phyloP scores from a whole-genome alignment of 306 rosid genomes.

The Prunus armeniaca region DNA sequence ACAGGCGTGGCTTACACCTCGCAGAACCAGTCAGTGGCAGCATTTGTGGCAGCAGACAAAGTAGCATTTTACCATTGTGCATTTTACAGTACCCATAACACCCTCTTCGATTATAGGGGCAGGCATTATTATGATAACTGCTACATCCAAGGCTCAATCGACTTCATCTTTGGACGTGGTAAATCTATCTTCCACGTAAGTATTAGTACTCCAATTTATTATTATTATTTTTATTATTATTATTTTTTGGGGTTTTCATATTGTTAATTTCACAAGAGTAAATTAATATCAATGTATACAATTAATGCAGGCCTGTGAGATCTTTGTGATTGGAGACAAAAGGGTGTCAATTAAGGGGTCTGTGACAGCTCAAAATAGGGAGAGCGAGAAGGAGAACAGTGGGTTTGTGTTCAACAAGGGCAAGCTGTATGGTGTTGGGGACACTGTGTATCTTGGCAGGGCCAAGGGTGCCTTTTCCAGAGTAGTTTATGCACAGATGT shows the following conservation, averaged over 20 bases:
- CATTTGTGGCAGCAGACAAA: constrained; percentile 70
- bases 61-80: constrained; percentile 84
- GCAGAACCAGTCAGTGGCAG: constrained; percentile 94
- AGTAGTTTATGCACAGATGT: constrained; percentile 50
- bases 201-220: background rate
- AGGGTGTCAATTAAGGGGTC: constrained; percentile 59
- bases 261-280: background rate
- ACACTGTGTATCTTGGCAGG: constrained; percentile 61
- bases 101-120: constrained; percentile 85
- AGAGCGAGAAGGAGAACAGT: constrained; percentile 41
- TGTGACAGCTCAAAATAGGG: constrained; percentile 59
- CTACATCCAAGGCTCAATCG: constrained; percentile 85
- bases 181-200: constrained; percentile 55
- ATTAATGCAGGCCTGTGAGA: constrained; percentile 57
- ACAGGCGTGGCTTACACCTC: constrained; percentile 91
- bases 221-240: background rate
- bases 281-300: background rate
- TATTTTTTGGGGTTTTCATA: background rate
- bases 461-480: constrained; percentile 74
- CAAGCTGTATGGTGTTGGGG: constrained; percentile 72
- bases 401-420: constrained; percentile 62
- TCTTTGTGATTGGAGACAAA: constrained; percentile 70
- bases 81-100: constrained; percentile 88
- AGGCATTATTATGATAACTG: constrained; percentile 74
- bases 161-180: constrained; percentile 89